Evolutionary conservation across 202 grass and related monocot genomes (phyloP).

Genomic region (Miscanthus sacchariflorus): DNA sequence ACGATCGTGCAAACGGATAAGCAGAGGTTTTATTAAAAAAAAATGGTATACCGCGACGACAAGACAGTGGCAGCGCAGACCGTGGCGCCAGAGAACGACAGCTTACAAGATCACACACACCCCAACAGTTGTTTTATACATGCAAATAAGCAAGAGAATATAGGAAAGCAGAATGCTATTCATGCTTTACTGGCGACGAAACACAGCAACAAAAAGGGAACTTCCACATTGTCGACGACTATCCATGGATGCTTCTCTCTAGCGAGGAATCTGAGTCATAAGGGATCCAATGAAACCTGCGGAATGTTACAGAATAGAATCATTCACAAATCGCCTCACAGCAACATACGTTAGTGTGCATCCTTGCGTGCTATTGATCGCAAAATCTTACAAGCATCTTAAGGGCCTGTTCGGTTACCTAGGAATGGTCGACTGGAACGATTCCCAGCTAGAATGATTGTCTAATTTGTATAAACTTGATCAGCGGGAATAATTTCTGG

Average conservation of each 20-base stretch:
- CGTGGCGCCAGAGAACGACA: conserved; percentile 1
- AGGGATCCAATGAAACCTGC: conserved; percentile 54
- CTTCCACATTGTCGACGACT: conserved; percentile 9
- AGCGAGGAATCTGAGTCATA: conserved; percentile 44
- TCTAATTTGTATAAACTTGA: no score
- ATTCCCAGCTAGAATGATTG: no score
- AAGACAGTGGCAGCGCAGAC: conserved; percentile 27
- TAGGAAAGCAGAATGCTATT: conserved; percentile 21
- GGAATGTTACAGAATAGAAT: not conserved
- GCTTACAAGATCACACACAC: conserved; percentile 32
- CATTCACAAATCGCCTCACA: not conserved
- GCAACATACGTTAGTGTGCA: not conserved
- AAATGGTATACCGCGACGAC: conserved; percentile 1
- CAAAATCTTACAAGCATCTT: not conserved
- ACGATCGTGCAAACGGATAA: conserved; percentile 17
- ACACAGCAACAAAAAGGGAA: conserved; percentile 32
- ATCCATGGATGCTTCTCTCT: conserved; percentile 45
- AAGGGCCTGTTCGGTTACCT: no score
- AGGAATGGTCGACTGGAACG: no score
- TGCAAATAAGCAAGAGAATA: not conserved
- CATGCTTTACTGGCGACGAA: conserved; percentile 31
- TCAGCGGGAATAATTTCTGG: no score
- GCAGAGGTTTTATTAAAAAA: conserved; percentile 34
- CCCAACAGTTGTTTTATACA: conserved; percentile 44
- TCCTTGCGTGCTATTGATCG: not conserved